Base-by-base conservation (phyloP, 2,329 filamentous ascomycete species). In the Hirsutella thompsonii region DNA sequence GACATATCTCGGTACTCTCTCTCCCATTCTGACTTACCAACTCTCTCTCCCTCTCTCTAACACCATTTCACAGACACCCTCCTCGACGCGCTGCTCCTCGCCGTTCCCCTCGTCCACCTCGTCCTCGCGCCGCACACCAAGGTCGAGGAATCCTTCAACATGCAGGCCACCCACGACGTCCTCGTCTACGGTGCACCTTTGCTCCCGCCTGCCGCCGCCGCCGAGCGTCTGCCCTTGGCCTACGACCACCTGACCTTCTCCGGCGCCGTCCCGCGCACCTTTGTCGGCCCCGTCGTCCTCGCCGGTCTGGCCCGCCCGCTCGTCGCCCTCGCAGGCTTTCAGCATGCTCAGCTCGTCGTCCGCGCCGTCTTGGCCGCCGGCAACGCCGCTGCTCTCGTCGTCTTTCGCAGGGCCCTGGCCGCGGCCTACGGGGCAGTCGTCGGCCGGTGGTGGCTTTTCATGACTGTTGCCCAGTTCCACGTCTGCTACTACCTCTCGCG, bases 141-240 rank as follows among this genome's bases (percentile, higher is more conserved):
- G 61, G 92, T 98, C 44, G 92, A 98, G 61, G 92, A 98, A 62
- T 96, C 90, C 0, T 96, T 98, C 74, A 94, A 94, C 59, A 78
- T 96, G 44, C 92, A 98, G 60, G 92, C 92, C 5, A 75, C 80
- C 3, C 92, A 96, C 61, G 92, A 98, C 59, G 82, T 98, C 29
- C 61, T 94, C 44, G 73, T 75, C 30, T 87, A 92, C 57, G 88
- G 88, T 20, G 77, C 85, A 1, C 85, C 86, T 67, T 57, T 62
- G 18, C n/a, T n/a, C n/a, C n/a, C n/a, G n/a, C n/a, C n/a, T n/a
- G n/a, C n/a, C n/a, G 28, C 14, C 37, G 13, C 42, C 11, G 18
- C 20, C 19, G 57, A 67, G 11, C 72, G 68, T 32, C 63, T 92
- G 14, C 69, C 68, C 14, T 55, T 67, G 3, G 66, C 75, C 39